These are phyloP conservation scores for Stagonosporopsis chrysanthemi DNA, from an alignment of 2,329 filamentous ascomycete species.

Conservation along the genomic window DNA sequence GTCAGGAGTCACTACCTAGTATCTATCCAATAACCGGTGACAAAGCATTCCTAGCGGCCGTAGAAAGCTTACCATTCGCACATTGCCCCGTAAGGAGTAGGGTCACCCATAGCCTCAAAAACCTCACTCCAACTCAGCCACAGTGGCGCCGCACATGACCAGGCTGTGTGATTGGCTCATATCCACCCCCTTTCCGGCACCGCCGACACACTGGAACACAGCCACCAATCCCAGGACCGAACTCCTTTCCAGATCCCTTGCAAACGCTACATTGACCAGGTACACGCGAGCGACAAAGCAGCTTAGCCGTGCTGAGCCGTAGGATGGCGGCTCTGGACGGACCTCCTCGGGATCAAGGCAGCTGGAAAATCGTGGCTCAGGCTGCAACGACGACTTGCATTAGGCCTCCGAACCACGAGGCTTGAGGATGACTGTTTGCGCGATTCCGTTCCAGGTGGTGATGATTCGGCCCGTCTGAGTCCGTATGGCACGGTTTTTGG, in stretches of 20 bases:
- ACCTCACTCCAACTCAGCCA: conserved; percentile 5
- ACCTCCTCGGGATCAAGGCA: conserved; percentile 7
- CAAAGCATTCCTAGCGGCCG: conserved; percentile 1
- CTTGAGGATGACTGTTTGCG: conserved; percentile 14
- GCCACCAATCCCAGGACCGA: conserved; percentile 11
- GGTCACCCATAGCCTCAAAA: conserved; percentile 1
- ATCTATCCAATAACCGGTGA: not conserved
- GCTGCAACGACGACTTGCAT: conserved; percentile 19
- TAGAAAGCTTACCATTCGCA: conserved; percentile 3
- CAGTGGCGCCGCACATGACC: conserved; percentile 6
- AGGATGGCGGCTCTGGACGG: conserved; percentile 11
- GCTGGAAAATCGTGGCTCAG: conserved; percentile 16
- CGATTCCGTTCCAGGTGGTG: not conserved
- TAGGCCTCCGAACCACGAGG: conserved; percentile 12
- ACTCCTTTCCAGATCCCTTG: not conserved
- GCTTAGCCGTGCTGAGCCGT: conserved; percentile 3
- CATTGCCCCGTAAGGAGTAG: not conserved
- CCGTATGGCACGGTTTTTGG: conserved; percentile 2
- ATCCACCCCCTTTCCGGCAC: conserved; percentile 1
- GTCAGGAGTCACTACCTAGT: not conserved
- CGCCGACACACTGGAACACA: conserved; percentile 5
- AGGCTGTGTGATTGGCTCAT: conserved; percentile 2
- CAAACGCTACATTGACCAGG: conserved; percentile 5
- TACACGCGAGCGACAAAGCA: not conserved
- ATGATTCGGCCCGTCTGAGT: conserved; percentile 10